Conservation (phyloP, 2,329 filamentous ascomycete species). For the Daldinia sp. region DNA sequence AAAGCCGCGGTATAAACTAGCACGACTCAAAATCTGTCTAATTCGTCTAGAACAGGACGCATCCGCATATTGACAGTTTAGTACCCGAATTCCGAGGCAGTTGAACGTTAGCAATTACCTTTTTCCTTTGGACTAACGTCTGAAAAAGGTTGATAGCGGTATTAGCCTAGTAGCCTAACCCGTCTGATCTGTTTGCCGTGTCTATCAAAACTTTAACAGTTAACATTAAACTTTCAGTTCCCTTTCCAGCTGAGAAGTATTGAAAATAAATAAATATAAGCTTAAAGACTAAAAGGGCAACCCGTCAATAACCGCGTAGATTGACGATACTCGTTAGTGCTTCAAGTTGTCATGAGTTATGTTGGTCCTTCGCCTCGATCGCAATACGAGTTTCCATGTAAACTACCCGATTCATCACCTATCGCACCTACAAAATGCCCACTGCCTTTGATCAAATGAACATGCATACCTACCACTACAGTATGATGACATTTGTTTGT, state of each 20-base stretch:
- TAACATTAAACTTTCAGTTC: not conserved
- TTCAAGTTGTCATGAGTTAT: not conserved
- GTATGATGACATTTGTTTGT: not conserved
- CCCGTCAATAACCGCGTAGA: too few species aligned
- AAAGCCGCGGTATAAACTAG: not conserved
- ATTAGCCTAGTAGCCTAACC: not conserved
- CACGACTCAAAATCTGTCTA: not conserved
- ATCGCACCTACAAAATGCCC: not conserved
- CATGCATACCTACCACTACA: not conserved
- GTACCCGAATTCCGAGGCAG: not conserved
- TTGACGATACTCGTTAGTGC: not conserved
- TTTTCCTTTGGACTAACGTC: not conserved
- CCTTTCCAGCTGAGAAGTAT: not conserved
- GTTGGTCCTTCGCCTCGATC: not conserved
- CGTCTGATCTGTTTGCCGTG: not conserved
- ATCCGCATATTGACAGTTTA: not conserved
- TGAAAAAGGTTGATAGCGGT: not conserved
- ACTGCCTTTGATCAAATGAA: not conserved
- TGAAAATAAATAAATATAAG: too few species aligned
- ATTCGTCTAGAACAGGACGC: not conserved
- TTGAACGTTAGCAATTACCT: not conserved
- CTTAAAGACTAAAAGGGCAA: too few species aligned
- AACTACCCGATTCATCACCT: not conserved
- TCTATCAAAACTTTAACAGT: not conserved
- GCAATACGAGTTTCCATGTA: not conserved